phyloP scores from a whole-genome alignment of 805 yeast species.

The Spathaspora passalidarum region DNA sequence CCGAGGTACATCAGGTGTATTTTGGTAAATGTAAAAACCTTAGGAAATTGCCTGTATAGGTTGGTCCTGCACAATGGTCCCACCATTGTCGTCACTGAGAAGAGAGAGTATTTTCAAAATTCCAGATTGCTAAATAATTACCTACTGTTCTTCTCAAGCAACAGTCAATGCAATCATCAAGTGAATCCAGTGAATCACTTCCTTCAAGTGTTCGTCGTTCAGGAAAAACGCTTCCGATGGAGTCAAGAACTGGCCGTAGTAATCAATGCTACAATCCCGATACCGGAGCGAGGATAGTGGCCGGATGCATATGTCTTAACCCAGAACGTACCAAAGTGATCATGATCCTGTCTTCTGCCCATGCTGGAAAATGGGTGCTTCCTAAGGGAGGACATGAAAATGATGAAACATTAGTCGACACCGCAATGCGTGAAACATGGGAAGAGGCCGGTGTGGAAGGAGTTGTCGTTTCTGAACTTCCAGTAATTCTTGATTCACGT shows the following conservation, averaged over 20 bases:
- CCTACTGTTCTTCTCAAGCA: background rate
- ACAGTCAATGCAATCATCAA: background rate
- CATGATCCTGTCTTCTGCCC: slow-evolving; percentile 73
- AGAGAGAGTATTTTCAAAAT: background rate
- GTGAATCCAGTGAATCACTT: background rate
- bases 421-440: slow-evolving; percentile 92
- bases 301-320: slow-evolving; percentile 83
- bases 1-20: too few relatives aligned
- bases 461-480: slow-evolving; percentile 50
- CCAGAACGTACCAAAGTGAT: slow-evolving; percentile 58
- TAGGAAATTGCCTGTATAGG: too few relatives aligned
- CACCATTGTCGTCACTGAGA: background rate
- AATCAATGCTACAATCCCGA: slow-evolving; percentile 56
- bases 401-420: slow-evolving; percentile 60
- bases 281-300: slow-evolving; percentile 82
- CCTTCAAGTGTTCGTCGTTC: background rate
- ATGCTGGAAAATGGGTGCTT: slow-evolving; percentile 72
- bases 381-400: slow-evolving; percentile 95
- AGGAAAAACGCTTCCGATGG: background rate
- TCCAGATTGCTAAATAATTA: background rate
- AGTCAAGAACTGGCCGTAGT: slow-evolving; percentile 53
- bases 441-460: slow-evolving; percentile 95
- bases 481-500: slow-evolving; percentile 59
- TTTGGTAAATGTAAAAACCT: too few relatives aligned
- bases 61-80: too few relatives aligned